Evolutionary conservation across 306 rosid genomes (phyloP).

Genomic region (Gynostemma pentaphyllum): DNA sequence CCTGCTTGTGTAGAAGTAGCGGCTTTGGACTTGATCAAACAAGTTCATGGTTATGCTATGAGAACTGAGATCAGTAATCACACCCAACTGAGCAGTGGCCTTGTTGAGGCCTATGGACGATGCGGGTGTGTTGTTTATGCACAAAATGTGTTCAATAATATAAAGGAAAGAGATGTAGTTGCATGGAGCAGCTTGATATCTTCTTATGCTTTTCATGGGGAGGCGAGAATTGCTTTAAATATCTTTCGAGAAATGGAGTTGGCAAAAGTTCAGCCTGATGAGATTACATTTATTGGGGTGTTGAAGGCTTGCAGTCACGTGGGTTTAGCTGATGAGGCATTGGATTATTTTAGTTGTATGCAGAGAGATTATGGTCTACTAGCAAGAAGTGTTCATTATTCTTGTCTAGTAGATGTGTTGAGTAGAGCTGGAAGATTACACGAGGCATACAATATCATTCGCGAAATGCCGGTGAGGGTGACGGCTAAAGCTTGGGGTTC

Average conservation of each 20-base stretch:
- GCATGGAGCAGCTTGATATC: conserved; percentile 74
- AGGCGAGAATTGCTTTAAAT: conserved; percentile 47
- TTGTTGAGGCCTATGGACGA: conserved; percentile 67
- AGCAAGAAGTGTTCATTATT: conserved; percentile 63
- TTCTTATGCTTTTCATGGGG: conserved; percentile 57
- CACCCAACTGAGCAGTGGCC: conserved; percentile 47
- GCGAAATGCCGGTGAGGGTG: conserved; percentile 59
- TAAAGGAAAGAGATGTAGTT: conserved; percentile 53
- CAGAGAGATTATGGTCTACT: conserved; percentile 28
- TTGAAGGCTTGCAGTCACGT: conserved; percentile 74
- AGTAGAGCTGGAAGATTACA: conserved; percentile 64
- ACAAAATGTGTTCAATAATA: conserved; percentile 19
- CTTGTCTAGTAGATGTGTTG: conserved; percentile 68
- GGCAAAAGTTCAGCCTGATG: conserved; percentile 47
- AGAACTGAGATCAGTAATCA: conserved; percentile 34
- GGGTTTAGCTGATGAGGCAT: conserved; percentile 60
- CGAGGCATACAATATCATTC: conserved; percentile 53
- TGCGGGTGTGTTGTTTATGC: conserved; percentile 46
- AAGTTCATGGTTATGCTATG: conserved; percentile 53
- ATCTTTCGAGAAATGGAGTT: conserved; percentile 40
- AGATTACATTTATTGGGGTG: conserved; percentile 50
- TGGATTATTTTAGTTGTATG: conserved; percentile 44
- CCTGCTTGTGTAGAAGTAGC: conserved; percentile 42
- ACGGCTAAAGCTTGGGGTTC: conserved; percentile 81
- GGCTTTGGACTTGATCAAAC: conserved; percentile 46